A percentile compares a stretch with the other conserved stretches of the same genome.
These are phyloP conservation scores for Rugonectria rugulosa DNA, from an alignment of 2,329 filamentous ascomycete species.

Conservation along the genomic window DNA sequence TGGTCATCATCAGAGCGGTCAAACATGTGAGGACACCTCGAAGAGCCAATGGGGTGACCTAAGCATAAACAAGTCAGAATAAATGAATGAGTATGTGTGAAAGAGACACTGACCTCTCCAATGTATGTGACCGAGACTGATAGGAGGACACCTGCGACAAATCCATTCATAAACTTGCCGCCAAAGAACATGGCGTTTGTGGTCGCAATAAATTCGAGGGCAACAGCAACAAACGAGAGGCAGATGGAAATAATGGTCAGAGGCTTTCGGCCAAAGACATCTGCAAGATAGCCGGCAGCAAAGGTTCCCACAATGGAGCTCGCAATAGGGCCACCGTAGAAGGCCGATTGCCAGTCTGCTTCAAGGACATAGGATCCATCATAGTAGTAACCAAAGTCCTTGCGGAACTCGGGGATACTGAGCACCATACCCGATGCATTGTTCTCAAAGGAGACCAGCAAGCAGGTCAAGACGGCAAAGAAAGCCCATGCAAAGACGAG, in stretches of 20 bases:
- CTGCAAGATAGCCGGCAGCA: conserved; percentile 10
- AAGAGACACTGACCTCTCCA: conserved; percentile 40
- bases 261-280: conserved; percentile 15
- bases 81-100: too few relatives aligned
- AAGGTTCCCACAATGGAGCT: conserved; percentile 19
- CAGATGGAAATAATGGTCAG: conserved; percentile 12
- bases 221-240: conserved; percentile 21
- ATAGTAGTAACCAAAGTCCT: conserved; percentile 26
- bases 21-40: conserved; percentile 41
- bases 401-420: conserved; percentile 23
- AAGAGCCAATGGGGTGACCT: conserved; percentile 40
- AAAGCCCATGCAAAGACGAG: conserved; percentile 17
- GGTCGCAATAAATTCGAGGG: conserved; percentile 50
- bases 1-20: conserved; percentile 39
- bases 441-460: conserved; percentile 24
- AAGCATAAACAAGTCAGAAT: not conserved
- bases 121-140: conserved; percentile 41
- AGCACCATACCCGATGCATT: conserved; percentile 20
- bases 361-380: conserved; percentile 19
- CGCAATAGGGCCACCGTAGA: conserved; percentile 17
- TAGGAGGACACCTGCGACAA: conserved; percentile 41
- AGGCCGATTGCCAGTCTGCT: conserved; percentile 19
- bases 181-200: conserved; percentile 50
- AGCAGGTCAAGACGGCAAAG: conserved; percentile 18
- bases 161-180: conserved; percentile 53